A percentile compares a stretch with the other conserved stretches of the same genome.
Evolutionary conservation across 1,139 yeast genomes (phyloP).

Genomic region (Yamadazyma mexicana): DNA sequence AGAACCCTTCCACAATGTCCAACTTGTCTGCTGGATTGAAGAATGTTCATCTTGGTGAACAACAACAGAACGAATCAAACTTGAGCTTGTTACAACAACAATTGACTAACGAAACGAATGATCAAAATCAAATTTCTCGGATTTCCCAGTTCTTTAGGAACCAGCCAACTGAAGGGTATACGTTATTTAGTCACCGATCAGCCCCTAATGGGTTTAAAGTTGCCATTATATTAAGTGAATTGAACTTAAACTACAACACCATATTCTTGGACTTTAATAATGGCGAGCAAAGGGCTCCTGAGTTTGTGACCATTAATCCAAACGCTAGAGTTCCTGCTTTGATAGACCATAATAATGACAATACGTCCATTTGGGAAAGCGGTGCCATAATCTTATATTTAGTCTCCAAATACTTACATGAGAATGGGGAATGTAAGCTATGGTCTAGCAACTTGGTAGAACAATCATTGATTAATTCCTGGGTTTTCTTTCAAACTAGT

Average conservation of each 20-base stretch:
- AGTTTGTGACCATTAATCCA: conserved; percentile 87
- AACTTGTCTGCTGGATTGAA: conserved; percentile 53
- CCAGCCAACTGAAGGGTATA: conserved; percentile 81
- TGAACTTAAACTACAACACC: conserved; percentile 77
- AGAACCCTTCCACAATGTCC: conserved; percentile 32
- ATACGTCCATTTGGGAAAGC: conserved; percentile 88
- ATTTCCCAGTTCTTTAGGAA: conserved; percentile 74
- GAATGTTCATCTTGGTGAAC: conserved; percentile 42
- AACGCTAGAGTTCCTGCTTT: conserved; percentile 94
- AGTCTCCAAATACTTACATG: conserved; percentile 67
- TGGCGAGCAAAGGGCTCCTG: conserved; percentile 93
- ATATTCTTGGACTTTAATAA: conserved; percentile 83
- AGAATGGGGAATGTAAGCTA: conserved; percentile 69
- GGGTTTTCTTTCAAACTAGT: conserved; percentile 93
- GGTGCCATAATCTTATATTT: conserved; percentile 86
- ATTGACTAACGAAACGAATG: conserved; percentile 35
- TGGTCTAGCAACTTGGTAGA: conserved; percentile 82
- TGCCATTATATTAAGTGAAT: conserved; percentile 84
- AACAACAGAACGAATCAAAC: conserved; percentile 43
- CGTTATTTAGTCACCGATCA: conserved; percentile 84
- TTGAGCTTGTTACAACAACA: conserved; percentile 43
- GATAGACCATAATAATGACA: conserved; percentile 80
- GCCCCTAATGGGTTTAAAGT: conserved; percentile 98
- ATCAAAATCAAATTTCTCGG: conserved; percentile 48
- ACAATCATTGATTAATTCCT: conserved; percentile 82